Percentiles rank a stretch among this genome's conserved stretches.
Conservation (phyloP, 371 early-diverging fungal genomes). For the Zychaea mexicana region DNA sequence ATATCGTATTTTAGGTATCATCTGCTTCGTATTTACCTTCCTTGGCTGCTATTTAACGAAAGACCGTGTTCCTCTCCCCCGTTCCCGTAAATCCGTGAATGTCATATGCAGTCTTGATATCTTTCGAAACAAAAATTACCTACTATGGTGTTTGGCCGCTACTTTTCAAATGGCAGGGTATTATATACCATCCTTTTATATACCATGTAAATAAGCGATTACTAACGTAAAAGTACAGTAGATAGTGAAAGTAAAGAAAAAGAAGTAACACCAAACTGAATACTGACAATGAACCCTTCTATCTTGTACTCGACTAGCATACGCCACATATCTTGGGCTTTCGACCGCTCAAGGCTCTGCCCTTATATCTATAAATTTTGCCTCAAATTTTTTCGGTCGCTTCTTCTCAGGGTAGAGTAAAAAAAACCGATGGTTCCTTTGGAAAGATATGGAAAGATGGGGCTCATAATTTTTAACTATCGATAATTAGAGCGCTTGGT, state of each 20-base stretch:
- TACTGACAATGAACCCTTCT: background rate
- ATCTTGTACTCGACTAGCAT: slow-evolving; percentile 18
- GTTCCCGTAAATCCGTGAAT: background rate
- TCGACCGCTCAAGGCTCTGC: slow-evolving; percentile 33
- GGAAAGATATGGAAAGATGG: too few species aligned
- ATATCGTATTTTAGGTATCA: slow-evolving; percentile 55
- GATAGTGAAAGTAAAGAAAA: too few species aligned
- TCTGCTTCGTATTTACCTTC: slow-evolving; percentile 43
- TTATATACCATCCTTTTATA: slow-evolving; percentile 60
- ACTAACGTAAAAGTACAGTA: too few species aligned
- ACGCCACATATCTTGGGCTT: slow-evolving; percentile 35
- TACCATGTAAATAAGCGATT: slow-evolving; percentile 48
- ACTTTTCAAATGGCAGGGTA: slow-evolving; percentile 51
- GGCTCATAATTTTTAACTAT: too few species aligned
- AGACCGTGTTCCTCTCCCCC: slow-evolving; percentile 24
- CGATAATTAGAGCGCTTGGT: slow-evolving; percentile 25
- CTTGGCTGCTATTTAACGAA: slow-evolving; percentile 41
- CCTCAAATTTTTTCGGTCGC: slow-evolving; percentile 62
- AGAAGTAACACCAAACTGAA: too few species aligned
- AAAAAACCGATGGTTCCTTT: too few species aligned
- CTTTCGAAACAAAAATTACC: slow-evolving; percentile 45
- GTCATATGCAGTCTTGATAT: slow-evolving; percentile 45
- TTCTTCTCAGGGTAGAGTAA: slow-evolving; percentile 43
- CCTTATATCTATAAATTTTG: slow-evolving; percentile 41
- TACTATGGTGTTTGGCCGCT: slow-evolving; percentile 39